Base-by-base conservation (phyloP, 2,329 filamentous ascomycete genomes). In the Helminthosporium solani region DNA sequence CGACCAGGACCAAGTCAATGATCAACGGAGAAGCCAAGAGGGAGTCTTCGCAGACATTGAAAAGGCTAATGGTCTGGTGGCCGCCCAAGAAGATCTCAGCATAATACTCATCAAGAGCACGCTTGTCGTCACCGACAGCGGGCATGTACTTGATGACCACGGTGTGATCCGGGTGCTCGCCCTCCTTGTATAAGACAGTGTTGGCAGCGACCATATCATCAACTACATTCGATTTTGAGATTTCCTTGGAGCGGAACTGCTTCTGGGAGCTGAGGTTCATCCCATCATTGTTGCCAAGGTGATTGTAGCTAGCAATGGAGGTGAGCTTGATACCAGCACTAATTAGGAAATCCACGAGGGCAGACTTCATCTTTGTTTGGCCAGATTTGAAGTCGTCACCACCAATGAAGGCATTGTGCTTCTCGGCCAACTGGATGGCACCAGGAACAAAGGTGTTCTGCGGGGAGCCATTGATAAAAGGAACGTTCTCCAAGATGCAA, bases 141-240 rank as follows among this genome's bases (percentile, higher is more conserved):
- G 94, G 94, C 91, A 99, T 96, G 80, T 99, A 99, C 83, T 99
- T 99, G 84, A 99, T 99, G 61, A 99, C 94, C 49, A 99, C 94
- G 49, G 89, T 95, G 78, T 99, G 94, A 71, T 99, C 91, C 2
- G 94, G 94, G 73, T 97, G 91, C 77, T 99, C 94, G 60, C 86
- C 90, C 64, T 88, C 78, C 74, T 86, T 84, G 80, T 99, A 99
- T 46, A 99, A 81, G 40, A 97, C 85, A 40, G 75, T 78, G 78
- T 99, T 99, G 66, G 94, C 92, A 66, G 90, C 91, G 50, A 99
- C 94, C 94, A 99, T 99, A 78, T 99, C 94, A 70, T 99, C 94
- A 45, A 99, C 94, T 11, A 99, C 94, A 70, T 96, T 99, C 64
- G 90, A 95, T 81, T 99, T 99, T 75, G 89, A 95, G 61, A 99